Evolutionary conservation across 495 filamentous ascomycete species (phyloP).

Genomic region (Neurospora sp.): DNA sequence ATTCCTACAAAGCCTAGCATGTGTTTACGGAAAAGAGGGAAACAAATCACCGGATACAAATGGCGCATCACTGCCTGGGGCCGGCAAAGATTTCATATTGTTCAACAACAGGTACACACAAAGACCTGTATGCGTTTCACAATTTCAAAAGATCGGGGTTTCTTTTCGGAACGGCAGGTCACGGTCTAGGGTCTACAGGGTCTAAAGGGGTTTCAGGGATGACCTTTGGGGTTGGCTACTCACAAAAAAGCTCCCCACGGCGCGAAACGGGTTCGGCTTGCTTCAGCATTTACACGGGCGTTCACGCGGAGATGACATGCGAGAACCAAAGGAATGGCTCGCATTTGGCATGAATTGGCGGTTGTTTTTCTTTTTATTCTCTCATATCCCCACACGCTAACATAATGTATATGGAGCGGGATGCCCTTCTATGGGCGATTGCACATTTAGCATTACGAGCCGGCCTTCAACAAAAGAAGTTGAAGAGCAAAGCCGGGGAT

Average conservation of each 20-base stretch:
- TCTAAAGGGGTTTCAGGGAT: not conserved
- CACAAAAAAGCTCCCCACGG: not conserved
- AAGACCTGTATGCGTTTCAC: not conserved
- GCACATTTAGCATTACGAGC: not conserved
- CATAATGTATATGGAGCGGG: slow-evolving; percentile 11
- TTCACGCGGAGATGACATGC: not conserved
- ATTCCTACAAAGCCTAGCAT: not conserved
- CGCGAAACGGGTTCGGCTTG: slow-evolving; percentile 2
- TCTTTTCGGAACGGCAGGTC: slow-evolving; percentile 1
- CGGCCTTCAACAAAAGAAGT: not conserved
- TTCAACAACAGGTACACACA: not conserved
- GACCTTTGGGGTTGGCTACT: not conserved
- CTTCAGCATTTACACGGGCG: slow-evolving; percentile 13
- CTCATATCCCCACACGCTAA: not conserved
- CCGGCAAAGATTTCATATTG: not conserved
- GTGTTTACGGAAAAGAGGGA: not conserved
- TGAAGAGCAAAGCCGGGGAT: not conserved
- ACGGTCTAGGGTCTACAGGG: slow-evolving; percentile 1
- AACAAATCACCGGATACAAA: not conserved
- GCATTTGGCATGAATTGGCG: not conserved
- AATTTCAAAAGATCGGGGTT: not conserved
- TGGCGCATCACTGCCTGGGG: not conserved
- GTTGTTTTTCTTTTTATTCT: not conserved
- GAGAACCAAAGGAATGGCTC: not conserved
- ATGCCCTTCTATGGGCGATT: not conserved